Percentiles rank a stretch among this genome's conserved stretches.
These are phyloP conservation scores for Fusarium verrucosum DNA, from an alignment of 2,329 filamentous ascomycete species.

Conservation along the genomic window DNA sequence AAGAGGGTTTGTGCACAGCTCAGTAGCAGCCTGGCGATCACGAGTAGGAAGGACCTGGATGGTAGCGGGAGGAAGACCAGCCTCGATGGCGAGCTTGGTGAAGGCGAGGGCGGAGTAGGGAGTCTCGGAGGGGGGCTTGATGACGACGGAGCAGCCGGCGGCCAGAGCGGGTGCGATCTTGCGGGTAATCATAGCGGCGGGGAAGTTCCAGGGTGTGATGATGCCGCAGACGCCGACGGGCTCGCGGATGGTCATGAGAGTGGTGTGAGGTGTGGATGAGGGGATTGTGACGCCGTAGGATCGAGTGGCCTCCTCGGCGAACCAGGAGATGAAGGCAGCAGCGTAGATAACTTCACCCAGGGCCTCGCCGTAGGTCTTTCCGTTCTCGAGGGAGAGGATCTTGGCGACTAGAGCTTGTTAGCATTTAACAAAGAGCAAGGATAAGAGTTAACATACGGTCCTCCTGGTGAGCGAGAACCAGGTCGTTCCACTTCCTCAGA, in stretches of 20 bases:
- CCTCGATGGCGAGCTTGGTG: slow-evolving; percentile 73
- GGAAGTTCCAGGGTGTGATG: slow-evolving; percentile 56
- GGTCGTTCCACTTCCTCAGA: slow-evolving; percentile 43
- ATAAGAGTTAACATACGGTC: slow-evolving; percentile 35
- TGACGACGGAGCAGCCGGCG: slow-evolving; percentile 80
- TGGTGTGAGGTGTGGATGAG: slow-evolving; percentile 68
- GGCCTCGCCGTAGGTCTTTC: slow-evolving; percentile 65
- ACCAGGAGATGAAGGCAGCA: slow-evolving; percentile 64
- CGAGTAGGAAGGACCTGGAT: slow-evolving; percentile 46
- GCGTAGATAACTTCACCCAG: slow-evolving; percentile 65
- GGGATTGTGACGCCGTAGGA: slow-evolving; percentile 68
- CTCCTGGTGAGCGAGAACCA: slow-evolving; percentile 42
- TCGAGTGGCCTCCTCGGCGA: slow-evolving; percentile 60
- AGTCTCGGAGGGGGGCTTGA: slow-evolving; percentile 77
- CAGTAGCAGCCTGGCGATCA: slow-evolving; percentile 45
- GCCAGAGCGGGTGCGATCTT: slow-evolving; percentile 67
- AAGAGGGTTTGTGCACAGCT: slow-evolving; percentile 43
- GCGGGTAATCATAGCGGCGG: slow-evolving; percentile 47
- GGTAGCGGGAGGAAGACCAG: slow-evolving; percentile 69
- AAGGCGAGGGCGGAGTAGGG: slow-evolving; percentile 77
- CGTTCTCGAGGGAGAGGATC: slow-evolving; percentile 60
- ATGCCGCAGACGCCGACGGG: slow-evolving; percentile 53
- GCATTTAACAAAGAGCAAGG: neutral
- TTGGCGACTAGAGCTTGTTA: slow-evolving; percentile 44
- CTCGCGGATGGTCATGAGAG: slow-evolving; percentile 74